Conservation (phyloP, 2,329 filamentous ascomycete genomes). For the Pestalotiopsis sp. region DNA sequence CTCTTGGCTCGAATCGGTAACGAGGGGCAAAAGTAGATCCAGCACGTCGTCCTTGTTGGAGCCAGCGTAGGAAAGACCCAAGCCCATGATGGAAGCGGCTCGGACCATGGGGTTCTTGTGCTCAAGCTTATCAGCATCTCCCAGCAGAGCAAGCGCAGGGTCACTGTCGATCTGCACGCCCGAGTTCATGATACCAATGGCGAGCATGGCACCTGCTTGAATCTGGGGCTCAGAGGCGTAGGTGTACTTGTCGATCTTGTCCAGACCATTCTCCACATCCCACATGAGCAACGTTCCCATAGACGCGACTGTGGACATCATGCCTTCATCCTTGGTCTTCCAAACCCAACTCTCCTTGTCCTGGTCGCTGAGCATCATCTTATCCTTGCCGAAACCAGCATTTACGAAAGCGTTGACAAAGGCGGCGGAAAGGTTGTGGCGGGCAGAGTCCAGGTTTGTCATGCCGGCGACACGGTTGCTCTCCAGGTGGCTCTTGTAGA, state of each 20-base stretch:
- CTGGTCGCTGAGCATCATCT: conserved; percentile 93
- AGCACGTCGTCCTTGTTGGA: conserved; percentile 91
- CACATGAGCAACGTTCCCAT: conserved; percentile 89
- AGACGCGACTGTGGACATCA: conserved; percentile 95
- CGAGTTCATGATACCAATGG: conserved; percentile 94
- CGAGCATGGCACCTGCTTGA: conserved; percentile 87
- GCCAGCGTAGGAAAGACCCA: conserved; percentile 91
- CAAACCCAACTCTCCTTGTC: conserved; percentile 95
- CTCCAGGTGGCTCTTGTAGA: conserved; percentile 98
- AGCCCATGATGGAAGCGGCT: conserved; percentile 90
- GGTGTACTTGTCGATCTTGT: conserved; percentile 94
- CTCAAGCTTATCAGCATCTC: conserved; percentile 77
- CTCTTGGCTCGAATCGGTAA: conserved; percentile 79
- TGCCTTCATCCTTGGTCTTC: conserved; percentile 98
- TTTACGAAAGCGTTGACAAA: conserved; percentile 99
- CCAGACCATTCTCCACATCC: conserved; percentile 89
- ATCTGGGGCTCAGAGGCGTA: conserved; percentile 81
- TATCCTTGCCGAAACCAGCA: conserved; percentile 92
- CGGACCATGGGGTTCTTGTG: conserved; percentile 77
- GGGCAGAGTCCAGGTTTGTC: conserved; percentile 92
- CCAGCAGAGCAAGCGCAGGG: conserved; percentile 84
- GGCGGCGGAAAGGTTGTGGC: conserved; percentile 92
- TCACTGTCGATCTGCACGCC: conserved; percentile 89
- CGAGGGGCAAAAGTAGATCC: conserved; percentile 82
- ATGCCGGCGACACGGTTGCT: conserved; percentile 90